phyloP scores from a whole-genome alignment of 1,284 basidiomycete species.

The Cystobasidium pallidum region DNA sequence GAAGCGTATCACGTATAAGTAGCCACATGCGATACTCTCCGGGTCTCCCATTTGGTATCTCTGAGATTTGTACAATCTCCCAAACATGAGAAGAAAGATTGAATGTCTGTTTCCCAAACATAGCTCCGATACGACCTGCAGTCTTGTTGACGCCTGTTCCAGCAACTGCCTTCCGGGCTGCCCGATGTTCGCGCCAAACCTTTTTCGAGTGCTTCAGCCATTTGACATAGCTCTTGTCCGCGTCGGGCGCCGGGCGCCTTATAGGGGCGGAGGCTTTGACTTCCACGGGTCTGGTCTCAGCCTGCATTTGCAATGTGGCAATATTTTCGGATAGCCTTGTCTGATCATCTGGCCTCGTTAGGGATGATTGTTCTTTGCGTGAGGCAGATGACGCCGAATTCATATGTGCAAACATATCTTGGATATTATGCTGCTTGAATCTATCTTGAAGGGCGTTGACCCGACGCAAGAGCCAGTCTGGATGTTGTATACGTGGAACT shows the following conservation, averaged over 20 bases:
- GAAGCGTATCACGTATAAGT: constrained; percentile 76
- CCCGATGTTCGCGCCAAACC: constrained; percentile 72
- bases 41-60: constrained; percentile 64
- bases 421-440: constrained; percentile 96
- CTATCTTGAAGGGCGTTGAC: constrained; percentile 90
- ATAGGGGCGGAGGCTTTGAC: constrained; percentile 38
- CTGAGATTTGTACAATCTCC: constrained; percentile 90
- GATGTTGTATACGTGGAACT: constrained; percentile 92
- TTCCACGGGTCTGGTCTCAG: not conserved
- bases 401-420: constrained; percentile 80
- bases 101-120: constrained; percentile 74
- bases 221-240: constrained; percentile 66
- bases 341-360: constrained; percentile 10
- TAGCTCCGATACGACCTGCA: constrained; percentile 59
- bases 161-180: constrained; percentile 59
- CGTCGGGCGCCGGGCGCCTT: constrained; percentile 51
- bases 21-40: constrained; percentile 92
- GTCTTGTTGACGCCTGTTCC: constrained; percentile 19
- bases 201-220: constrained; percentile 81
- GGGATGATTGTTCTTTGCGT: constrained; percentile 6
- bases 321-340: constrained; percentile 1
- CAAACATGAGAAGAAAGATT: constrained; percentile 72
- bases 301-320: not conserved
- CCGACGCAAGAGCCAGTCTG: constrained; percentile 93
- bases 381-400: constrained; percentile 53